Conservation (phyloP, 2,329 filamentous ascomycete genomes). For the Nigrospora oryzae region DNA sequence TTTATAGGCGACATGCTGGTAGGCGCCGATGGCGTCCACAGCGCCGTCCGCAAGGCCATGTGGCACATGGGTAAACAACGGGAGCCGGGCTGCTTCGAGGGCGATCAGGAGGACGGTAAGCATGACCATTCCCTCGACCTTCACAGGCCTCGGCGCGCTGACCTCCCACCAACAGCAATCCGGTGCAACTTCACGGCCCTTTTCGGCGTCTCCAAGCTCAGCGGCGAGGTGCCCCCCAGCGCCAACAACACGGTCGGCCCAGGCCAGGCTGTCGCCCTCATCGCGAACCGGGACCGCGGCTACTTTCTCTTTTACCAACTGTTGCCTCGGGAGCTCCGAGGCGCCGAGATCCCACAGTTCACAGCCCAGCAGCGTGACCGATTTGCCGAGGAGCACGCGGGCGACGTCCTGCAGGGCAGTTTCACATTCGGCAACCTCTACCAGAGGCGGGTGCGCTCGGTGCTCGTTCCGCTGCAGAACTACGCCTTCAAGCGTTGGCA, state of each 20-base stretch:
- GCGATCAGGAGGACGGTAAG: neutral
- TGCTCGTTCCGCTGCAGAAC: slow-evolving; percentile 18
- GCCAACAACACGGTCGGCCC: neutral
- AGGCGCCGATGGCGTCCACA: slow-evolving; percentile 9
- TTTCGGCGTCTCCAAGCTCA: slow-evolving; percentile 1
- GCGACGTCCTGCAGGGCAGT: neutral
- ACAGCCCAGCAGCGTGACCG: neutral
- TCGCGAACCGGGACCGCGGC: neutral
- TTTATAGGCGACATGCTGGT: slow-evolving; percentile 8
- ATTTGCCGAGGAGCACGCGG: neutral
- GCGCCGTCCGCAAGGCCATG: slow-evolving; percentile 4
- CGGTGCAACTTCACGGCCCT: neutral
- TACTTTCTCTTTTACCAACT: neutral
- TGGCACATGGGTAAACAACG: slow-evolving; percentile 2
- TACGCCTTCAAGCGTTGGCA: slow-evolving; percentile 29
- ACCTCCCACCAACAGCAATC: neutral
- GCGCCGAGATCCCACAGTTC: slow-evolving; percentile 1
- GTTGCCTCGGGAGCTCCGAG: neutral
- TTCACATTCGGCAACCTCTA: slow-evolving; percentile 17
- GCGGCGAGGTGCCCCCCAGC: neutral
- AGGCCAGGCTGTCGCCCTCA: neutral
- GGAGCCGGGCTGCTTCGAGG: neutral
- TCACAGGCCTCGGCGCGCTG: neutral
- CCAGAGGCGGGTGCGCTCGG: slow-evolving; percentile 7
- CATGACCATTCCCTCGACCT: neutral